Base-by-base conservation (phyloP, 164 flowering plant genomes). In the Magnolia sinica region DNA sequence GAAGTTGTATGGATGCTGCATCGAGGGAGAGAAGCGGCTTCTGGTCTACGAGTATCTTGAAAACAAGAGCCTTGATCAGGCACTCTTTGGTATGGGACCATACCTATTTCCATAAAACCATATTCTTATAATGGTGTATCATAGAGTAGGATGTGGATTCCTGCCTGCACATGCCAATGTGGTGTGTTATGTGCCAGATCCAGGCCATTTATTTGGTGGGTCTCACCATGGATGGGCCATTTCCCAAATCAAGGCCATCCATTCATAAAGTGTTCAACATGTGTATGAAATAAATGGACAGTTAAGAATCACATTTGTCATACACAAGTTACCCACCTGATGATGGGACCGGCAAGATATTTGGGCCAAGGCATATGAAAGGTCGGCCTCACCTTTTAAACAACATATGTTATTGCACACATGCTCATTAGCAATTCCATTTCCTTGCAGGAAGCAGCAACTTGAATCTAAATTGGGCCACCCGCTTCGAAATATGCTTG, bases 21-120 rank as follows among this genome's bases (percentile, higher is more conserved):
- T 92, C 51, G 91, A 92, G 64, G 91, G 90, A 22, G 79, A 81
- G 4, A 87, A 87, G 19, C 82, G 91, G 68, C 86, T 91, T 49
- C 89, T 92, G 73, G 97, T 92, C 64, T 92, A 92, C 76, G 97
- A 92, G 85, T 91, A 89, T 83, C 87, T 87, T 11, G 88, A 87
- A 73, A 88, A 92, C 82, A 89, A 82, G 67, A 92, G 97, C 83
- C 92, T 92, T 66, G 97, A 91, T 84, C 89, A 91, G 77, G 89
- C 89, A 76, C 79, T 92, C 65, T 92, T 91, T 81, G 91, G 95
- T 90, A 86, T 2, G 79, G 45, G 45, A 37, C 16, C 2, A 9
- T 16, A 55, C 61, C 61, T 11, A 16, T 55, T 11, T 55, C 61
- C 13, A 8, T 16, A 55, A 55, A 55, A 13, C 13, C 61, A 55